Base-by-base conservation (phyloP, 1,284 basidiomycete genomes). In the Ganoderma multipileum region DNA sequence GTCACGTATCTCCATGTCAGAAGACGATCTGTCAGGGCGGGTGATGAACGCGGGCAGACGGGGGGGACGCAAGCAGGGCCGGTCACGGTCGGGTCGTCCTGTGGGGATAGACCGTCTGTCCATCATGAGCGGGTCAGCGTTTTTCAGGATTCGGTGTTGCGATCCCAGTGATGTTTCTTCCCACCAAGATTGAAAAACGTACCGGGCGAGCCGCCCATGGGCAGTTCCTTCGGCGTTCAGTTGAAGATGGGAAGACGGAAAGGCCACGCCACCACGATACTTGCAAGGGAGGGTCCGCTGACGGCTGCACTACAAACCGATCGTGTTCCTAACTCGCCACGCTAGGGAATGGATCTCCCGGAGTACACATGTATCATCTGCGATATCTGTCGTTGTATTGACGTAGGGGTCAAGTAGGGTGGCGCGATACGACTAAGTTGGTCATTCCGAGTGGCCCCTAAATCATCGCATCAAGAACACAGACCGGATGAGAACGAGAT, bases 1-100 rank as follows among this genome's bases (percentile, higher is more conserved):
- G 52, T 54, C 52, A 54, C 52, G 52, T 30, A 54, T 30, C 52
- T 54, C 54, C 54, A 30, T 33, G 54, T 33, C 54, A 55, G 54
- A 33, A 33, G 54, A 18, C 30, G 28, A 55, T 55, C 54, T 55
- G 54, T 55, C 28, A 55, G 14, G 54, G 54, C 54, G 28, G 14
- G 6, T 55, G 54, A 55, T 55, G 54, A 55, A 55, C 54, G 54
- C 54, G 52, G 26, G 16, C 54, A 20, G 28, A 55, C 26, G 54
- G 16, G 52, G 30, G 30, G 52, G 6, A 30, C 23, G 4, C 23
- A 26, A 3, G 47, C 47, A 8, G 47, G 47, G 3, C 54, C 54
- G 54, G 16, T n/a, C 28, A 18, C 54, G 11, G 30, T 54, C 52
- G 4, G 23, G n/a, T 26, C 4, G 54, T 28, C 26, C 54, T 33